phyloP scores from a whole-genome alignment of 345 rosid species.

The Euphorbia lathyris region DNA sequence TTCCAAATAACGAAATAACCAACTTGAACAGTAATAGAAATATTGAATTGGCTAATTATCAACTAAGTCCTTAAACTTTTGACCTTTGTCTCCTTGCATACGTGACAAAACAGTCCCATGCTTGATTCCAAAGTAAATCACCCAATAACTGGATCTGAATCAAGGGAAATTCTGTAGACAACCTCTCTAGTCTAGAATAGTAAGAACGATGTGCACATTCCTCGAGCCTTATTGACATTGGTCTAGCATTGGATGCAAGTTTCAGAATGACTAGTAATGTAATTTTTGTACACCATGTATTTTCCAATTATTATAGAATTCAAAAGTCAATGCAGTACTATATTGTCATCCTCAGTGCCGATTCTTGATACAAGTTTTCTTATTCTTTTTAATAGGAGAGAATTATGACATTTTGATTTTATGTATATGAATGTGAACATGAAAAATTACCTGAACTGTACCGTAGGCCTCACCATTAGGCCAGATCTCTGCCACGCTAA shows the following conservation, averaged over 20 bases:
- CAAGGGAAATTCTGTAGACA: background rate
- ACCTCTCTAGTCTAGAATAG: background rate
- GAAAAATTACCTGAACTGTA: conserved; percentile 66
- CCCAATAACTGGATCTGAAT: background rate
- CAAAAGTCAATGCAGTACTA: no score
- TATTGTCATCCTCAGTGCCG: background rate
- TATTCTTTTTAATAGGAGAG: background rate
- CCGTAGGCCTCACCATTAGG: conserved; percentile 74
- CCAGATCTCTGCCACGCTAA: conserved; percentile 96
- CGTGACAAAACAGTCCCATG: background rate
- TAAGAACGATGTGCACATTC: background rate
- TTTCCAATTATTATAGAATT: background rate
- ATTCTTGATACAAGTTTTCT: background rate
- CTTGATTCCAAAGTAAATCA: background rate
- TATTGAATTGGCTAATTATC: no score
- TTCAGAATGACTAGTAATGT: background rate
- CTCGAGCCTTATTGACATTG: background rate
- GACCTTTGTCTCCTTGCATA: no score
- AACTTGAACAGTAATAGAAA: no score
- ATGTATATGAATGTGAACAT: background rate
- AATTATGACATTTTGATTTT: background rate
- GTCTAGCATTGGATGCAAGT: background rate
- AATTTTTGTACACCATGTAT: background rate
- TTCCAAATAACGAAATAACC: no score
- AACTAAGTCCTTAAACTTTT: no score